Evolutionary conservation across 345 rosid species (phyloP).

Genomic region (Orychophragmus violaceus): DNA sequence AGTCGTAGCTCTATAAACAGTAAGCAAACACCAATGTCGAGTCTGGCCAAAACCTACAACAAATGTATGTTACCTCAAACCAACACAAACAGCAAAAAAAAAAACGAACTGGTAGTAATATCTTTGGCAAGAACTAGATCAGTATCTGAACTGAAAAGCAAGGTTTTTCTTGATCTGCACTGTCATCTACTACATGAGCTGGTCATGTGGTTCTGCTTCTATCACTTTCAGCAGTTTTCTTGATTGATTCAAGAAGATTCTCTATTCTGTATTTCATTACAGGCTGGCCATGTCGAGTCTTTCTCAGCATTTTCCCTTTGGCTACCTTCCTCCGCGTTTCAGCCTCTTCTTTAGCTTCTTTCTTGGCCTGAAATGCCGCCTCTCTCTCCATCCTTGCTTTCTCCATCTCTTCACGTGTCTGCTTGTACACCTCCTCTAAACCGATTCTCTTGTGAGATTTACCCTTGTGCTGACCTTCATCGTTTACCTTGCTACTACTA

Average conservation of each 20-base stretch:
- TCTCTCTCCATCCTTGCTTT: constrained; percentile 62
- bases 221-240: constrained; percentile 35
- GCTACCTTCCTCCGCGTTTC: constrained; percentile 60
- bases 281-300: constrained; percentile 74
- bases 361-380: constrained; percentile 49
- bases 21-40: not conserved
- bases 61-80: not conserved
- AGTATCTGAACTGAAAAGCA: not conserved
- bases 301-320: constrained; percentile 67
- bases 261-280: constrained; percentile 88
- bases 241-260: constrained; percentile 67
- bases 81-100: not conserved
- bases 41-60: not conserved
- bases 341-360: constrained; percentile 60
- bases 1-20: too few relatives aligned
- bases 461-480: constrained; percentile 23
- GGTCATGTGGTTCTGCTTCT: not conserved
- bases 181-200: not conserved
- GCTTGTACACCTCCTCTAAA: constrained; percentile 56
- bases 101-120: not conserved
- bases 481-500: constrained; percentile 24
- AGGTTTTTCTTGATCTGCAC: not conserved
- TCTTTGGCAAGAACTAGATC: not conserved
- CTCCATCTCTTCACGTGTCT: constrained; percentile 61
- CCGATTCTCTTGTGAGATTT: constrained; percentile 29